These are phyloP conservation scores for Lomentospora prolificans DNA, from an alignment of 2,329 filamentous ascomycete genomes.

Conservation along the genomic window DNA sequence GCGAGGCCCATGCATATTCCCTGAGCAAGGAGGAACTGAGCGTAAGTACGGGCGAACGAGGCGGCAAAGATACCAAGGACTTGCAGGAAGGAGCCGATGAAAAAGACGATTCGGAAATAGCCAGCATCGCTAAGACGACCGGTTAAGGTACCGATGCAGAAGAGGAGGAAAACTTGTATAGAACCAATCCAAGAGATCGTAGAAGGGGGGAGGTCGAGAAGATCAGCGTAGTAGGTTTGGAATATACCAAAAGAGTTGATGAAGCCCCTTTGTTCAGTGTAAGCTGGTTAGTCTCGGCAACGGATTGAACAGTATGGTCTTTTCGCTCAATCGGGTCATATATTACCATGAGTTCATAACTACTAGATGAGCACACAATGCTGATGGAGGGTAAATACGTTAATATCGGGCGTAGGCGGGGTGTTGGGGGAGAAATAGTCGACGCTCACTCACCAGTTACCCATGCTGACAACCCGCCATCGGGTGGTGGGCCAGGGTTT, in stretches of 20 bases:
- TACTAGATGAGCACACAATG: constrained; percentile 31
- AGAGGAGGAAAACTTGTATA: constrained; percentile 42
- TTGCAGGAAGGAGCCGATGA: constrained; percentile 30
- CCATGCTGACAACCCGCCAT: constrained; percentile 40
- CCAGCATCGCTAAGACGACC: constrained; percentile 45
- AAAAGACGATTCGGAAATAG: constrained; percentile 34
- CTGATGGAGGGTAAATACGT: constrained; percentile 16
- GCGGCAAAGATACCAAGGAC: constrained; percentile 37
- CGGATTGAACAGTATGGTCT: no score
- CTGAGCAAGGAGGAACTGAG: constrained; percentile 45
- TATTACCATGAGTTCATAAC: constrained; percentile 41
- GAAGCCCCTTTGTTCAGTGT: constrained; percentile 28
- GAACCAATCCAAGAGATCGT: constrained; percentile 46
- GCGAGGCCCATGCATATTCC: constrained; percentile 46
- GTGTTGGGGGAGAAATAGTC: no score
- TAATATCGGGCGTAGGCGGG: no score
- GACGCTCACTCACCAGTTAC: constrained; percentile 30
- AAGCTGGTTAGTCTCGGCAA: neutral
- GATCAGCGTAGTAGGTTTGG: constrained; percentile 39
- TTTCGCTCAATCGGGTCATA: neutral
- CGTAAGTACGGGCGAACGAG: constrained; percentile 35
- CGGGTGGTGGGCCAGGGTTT: constrained; percentile 37
- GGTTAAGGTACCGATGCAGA: constrained; percentile 43
- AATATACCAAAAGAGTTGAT: constrained; percentile 48
- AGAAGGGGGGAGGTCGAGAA: constrained; percentile 29